Percentiles rank a stretch among this genome's conserved stretches.
These are phyloP conservation scores for Sindora glabra DNA, from an alignment of 306 rosid species.

Conservation along the genomic window DNA sequence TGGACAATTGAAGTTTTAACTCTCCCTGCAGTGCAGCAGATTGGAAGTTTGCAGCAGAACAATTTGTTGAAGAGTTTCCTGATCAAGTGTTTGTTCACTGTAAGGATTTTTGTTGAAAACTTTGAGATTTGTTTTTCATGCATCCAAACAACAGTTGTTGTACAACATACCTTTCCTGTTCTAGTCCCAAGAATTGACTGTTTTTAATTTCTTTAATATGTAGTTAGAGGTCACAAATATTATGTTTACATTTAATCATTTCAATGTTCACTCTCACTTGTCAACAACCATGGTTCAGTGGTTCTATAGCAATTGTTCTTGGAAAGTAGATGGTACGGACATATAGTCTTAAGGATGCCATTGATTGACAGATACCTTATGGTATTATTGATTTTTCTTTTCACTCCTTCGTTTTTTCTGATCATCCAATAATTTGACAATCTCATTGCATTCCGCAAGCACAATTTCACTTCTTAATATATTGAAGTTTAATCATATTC, in stretches of 20 bases:
- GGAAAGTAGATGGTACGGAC: background rate
- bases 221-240: background rate
- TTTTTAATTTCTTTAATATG: background rate
- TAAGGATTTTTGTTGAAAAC: conserved; percentile 28
- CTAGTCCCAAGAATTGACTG: background rate
- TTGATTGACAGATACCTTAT: no score
- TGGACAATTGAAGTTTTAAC: conserved; percentile 5
- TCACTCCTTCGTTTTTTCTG: no score
- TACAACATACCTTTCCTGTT: background rate
- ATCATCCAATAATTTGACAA: no score
- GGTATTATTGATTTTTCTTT: no score
- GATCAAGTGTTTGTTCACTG: conserved; percentile 86
- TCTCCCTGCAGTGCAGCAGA: conserved; percentile 60
- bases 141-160: background rate
- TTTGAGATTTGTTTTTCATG: conserved; percentile 7
- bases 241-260: background rate
- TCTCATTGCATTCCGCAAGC: no score
- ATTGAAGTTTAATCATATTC: no score
- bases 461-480: no score
- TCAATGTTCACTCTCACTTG: background rate
- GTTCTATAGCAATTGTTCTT: background rate
- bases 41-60: conserved; percentile 92
- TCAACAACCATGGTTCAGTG: background rate
- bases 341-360: no score
- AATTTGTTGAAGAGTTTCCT: conserved; percentile 65